Base-by-base conservation (phyloP, 805 yeast species). In the Metschnikowia dekortorum region DNA sequence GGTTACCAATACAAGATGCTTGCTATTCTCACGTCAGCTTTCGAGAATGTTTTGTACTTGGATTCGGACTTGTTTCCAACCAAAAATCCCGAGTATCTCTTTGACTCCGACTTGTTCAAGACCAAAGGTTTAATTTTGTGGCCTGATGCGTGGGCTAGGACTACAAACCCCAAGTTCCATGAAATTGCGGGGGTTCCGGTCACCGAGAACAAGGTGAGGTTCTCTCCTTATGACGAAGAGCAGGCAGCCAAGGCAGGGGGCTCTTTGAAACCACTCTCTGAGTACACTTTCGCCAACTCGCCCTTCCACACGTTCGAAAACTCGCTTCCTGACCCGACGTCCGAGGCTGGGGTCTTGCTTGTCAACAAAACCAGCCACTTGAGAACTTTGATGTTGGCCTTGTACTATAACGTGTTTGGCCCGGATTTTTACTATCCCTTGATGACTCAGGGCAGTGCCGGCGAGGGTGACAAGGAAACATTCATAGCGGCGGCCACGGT, bases 401-500 rank as follows among this genome's bases (percentile, higher is more conserved):
- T 82, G 38, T 85, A 84, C 64, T 86, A 86, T 63, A 85, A 86
- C 57, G 65, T 82, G 1, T 69, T 59, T 63, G 91, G 92, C 0
- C 89, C 89, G 0, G 65, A 72, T 8, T 82, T 77, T 67, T 86
- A 81, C 63, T 86, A 85, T 58, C 85, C 84, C 9, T 65, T 86
- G 50, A 71, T 86, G 55, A 79, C 88, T 0, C 91, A 85, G 61
- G 89, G 89, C 4, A 73, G 81, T 28, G 83, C 89, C 1, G 92
- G 92, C 29, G 87, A 85, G 69, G 91, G 92, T 46, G 92, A 86
- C 61, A 86, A 86, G 61, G 92, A 86, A 60, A 84, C 92, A 0
- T 85, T 84, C 56, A 76, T 82, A 37, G 81, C 85, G 8, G 90
- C 89, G 1, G 87, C 90, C 3, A 73, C 75, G 48, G 83, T 69